phyloP scores from a whole-genome alignment of 2,329 filamentous ascomycete species.

The Fusarium euwallaceae region DNA sequence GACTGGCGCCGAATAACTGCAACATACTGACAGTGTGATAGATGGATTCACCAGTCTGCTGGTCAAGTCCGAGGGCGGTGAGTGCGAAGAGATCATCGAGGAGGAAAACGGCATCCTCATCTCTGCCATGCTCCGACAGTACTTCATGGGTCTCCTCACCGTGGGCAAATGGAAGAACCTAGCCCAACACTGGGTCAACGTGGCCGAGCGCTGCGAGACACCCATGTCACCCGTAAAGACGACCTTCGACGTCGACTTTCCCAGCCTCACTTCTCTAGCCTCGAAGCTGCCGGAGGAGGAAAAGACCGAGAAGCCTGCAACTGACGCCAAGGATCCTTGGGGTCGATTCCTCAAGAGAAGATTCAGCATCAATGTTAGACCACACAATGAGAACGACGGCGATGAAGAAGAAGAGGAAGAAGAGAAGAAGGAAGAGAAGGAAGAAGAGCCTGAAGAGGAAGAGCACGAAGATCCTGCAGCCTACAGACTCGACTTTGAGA shows the following conservation, averaged over 20 bases:
- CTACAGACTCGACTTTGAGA: constrained; percentile 64
- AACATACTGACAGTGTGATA: constrained; percentile 42
- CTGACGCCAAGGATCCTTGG: constrained; percentile 50
- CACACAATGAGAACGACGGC: constrained; percentile 53
- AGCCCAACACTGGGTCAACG: constrained; percentile 75
- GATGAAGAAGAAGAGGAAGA: constrained; percentile 58
- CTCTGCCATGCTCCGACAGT: constrained; percentile 87
- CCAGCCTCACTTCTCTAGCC: constrained; percentile 37
- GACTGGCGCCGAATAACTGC: background rate
- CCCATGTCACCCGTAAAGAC: constrained; percentile 56
- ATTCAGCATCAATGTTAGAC: constrained; percentile 51
- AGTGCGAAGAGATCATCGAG: constrained; percentile 81
- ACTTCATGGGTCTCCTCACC: constrained; percentile 88
- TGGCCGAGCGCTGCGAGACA: constrained; percentile 72
- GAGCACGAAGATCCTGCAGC: constrained; percentile 55
- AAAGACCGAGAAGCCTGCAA: constrained; percentile 38
- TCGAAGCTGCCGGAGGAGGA: constrained; percentile 40
- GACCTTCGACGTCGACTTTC: constrained; percentile 34
- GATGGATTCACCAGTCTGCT: constrained; percentile 85
- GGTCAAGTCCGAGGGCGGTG: constrained; percentile 81
- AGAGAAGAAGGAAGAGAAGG: constrained; percentile 45
- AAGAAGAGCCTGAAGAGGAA: constrained; percentile 31
- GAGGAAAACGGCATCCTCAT: constrained; percentile 92
- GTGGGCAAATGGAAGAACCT: constrained; percentile 84
- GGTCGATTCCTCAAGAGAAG: constrained; percentile 53